A percentile compares a stretch with the other conserved stretches of the same genome.
Conservation (phyloP, 306 rosid species). For the Mucuna pruriens region DNA sequence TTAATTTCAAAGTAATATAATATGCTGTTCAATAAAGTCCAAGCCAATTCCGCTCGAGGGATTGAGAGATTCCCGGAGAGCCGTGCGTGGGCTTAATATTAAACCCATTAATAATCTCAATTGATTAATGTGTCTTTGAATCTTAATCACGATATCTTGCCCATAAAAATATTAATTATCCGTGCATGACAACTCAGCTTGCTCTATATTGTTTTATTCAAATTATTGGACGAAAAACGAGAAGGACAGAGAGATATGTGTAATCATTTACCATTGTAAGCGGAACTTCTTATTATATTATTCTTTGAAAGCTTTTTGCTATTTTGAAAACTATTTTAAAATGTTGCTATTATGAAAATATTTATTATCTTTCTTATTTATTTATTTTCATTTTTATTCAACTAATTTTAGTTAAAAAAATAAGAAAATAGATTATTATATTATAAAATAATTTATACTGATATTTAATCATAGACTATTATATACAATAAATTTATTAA, state of each 20-base stretch:
- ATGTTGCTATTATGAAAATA: background rate
- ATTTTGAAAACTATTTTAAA: background rate
- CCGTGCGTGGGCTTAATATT: constrained; percentile 86
- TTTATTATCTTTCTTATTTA: background rate
- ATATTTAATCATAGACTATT: too few species aligned
- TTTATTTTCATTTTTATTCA: background rate
- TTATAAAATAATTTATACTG: too few species aligned
- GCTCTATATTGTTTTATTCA: constrained; percentile 8
- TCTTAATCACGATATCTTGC: constrained; percentile 58
- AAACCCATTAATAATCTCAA: constrained; percentile 31
- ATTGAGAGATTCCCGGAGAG: constrained; percentile 88
- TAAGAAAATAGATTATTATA: too few species aligned
- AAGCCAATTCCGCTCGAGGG: constrained; percentile 51
- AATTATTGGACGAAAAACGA: constrained; percentile 17
- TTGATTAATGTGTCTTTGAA: constrained; percentile 44
- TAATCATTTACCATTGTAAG: constrained; percentile 19
- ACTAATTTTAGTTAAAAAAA: background rate
- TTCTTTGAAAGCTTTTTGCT: constrained; percentile 25
- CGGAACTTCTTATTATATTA: background rate
- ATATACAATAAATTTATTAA: too few species aligned
- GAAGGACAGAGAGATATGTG: background rate
- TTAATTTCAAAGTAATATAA: background rate
- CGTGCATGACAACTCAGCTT: constrained; percentile 70
- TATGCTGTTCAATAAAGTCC: constrained; percentile 30
- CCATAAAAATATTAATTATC: constrained; percentile 41